These are phyloP conservation scores for Kandelia obovata DNA, from an alignment of 345 rosid species.

Conservation along the genomic window DNA sequence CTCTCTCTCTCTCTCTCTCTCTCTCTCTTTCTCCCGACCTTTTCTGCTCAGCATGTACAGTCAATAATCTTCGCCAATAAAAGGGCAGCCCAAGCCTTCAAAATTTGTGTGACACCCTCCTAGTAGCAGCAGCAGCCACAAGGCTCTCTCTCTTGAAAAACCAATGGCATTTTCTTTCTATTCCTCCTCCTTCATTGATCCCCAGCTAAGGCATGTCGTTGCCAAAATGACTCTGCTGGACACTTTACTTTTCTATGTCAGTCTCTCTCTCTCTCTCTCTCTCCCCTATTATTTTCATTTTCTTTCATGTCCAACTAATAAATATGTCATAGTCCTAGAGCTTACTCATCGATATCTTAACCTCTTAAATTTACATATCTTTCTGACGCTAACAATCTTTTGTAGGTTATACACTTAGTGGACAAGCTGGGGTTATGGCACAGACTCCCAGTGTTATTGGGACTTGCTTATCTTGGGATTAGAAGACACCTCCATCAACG, in stretches of 20 bases:
- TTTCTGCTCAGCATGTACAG: too few species aligned
- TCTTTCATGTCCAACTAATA: not conserved
- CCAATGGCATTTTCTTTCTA: slow-evolving; percentile 35
- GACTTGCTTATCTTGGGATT: slow-evolving; percentile 53
- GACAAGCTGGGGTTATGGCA: slow-evolving; percentile 67
- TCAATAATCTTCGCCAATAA: too few species aligned
- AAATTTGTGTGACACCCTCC: too few species aligned
- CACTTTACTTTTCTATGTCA: slow-evolving; percentile 49
- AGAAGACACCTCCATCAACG: slow-evolving; percentile 72
- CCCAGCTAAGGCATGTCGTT: slow-evolving; percentile 46
- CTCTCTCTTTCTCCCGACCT: too few species aligned
- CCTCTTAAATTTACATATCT: too few species aligned
- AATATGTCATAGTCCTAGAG: not conserved
- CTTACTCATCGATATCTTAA: not conserved
- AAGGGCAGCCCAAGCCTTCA: too few species aligned
- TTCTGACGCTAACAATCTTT: not conserved
- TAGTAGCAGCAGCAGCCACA: too few species aligned
- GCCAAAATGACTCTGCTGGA: slow-evolving; percentile 58
- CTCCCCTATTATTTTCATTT: too few species aligned
- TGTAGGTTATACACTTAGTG: slow-evolving; percentile 54
- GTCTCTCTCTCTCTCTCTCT: slow-evolving; percentile 14
- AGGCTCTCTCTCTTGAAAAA: not conserved
- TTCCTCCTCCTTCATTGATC: slow-evolving; percentile 46
- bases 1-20: too few species aligned
- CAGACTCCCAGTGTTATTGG: slow-evolving; percentile 57